phyloP scores from a whole-genome alignment of 257 asterid genomes.

The Cordia subcordata region DNA sequence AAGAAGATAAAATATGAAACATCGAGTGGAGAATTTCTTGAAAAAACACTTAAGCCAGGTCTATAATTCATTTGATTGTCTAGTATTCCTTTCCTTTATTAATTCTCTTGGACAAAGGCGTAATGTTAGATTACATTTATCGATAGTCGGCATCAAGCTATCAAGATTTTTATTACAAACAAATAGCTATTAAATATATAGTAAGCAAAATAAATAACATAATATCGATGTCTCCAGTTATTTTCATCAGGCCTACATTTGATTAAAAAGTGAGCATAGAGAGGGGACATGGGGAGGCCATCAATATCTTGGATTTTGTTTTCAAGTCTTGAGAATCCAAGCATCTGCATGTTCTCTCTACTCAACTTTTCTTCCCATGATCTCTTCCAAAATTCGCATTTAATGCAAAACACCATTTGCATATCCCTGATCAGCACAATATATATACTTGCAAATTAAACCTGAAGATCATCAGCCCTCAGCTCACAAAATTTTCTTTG shows the following conservation, averaged over 20 bases:
- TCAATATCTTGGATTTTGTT: slow-evolving; percentile 36
- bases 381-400: slow-evolving; percentile 48
- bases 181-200: too few relatives aligned
- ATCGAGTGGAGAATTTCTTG: too few relatives aligned
- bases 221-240: too few relatives aligned
- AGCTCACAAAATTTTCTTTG: slow-evolving; percentile 2
- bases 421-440: slow-evolving; percentile 10
- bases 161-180: too few relatives aligned
- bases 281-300: slow-evolving; percentile 43
- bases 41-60: too few relatives aligned
- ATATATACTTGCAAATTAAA: slow-evolving; percentile 10
- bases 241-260: slow-evolving; percentile 16
- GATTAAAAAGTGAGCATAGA: slow-evolving; percentile 8
- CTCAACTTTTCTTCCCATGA: slow-evolving; percentile 28
- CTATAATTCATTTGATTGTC: too few relatives aligned
- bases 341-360: slow-evolving; percentile 62
- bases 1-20: too few relatives aligned
- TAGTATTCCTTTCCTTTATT: too few relatives aligned
- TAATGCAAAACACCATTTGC: slow-evolving; percentile 38
- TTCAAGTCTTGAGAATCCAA: slow-evolving; percentile 26
- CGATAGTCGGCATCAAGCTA: too few relatives aligned
- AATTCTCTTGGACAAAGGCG: too few relatives aligned
- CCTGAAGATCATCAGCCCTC: slow-evolving; percentile 3
- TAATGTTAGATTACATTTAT: too few relatives aligned
- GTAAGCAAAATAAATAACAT: too few relatives aligned